Evolutionary conservation across 345 rosid species (phyloP).

Genomic region (Dipteronia sinensis): DNA sequence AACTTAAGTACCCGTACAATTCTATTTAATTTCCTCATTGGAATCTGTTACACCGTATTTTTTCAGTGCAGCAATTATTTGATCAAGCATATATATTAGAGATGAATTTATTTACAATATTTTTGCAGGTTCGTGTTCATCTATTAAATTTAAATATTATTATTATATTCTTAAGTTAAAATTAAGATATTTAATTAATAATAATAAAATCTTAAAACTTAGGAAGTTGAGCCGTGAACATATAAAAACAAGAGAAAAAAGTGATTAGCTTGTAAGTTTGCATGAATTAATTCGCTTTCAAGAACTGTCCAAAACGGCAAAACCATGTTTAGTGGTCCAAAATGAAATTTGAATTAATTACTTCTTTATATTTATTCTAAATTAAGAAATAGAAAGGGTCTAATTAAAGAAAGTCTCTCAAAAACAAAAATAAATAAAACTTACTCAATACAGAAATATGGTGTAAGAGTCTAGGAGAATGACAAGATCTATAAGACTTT

Average conservation of each 20-base stretch:
- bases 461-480: neutral
- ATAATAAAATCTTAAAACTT: neutral
- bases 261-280: neutral
- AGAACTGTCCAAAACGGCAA: neutral
- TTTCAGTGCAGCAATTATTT: neutral
- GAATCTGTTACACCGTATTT: no score
- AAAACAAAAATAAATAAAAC: neutral
- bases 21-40: neutral
- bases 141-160: no score
- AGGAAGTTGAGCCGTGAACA: neutral
- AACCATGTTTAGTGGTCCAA: neutral
- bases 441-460: neutral
- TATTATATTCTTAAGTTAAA: neutral
- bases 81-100: neutral
- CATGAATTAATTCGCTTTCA: neutral
- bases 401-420: neutral
- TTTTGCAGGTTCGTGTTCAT: neutral
- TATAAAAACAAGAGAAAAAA: neutral
- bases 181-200: neutral
- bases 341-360: neutral
- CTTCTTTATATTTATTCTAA: neutral
- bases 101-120: neutral
- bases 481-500: neutral
- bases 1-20: neutral
- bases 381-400: neutral